These are phyloP conservation scores for Aspergillus funiculosus DNA, from an alignment of 495 filamentous ascomycete genomes.

Conservation along the genomic window DNA sequence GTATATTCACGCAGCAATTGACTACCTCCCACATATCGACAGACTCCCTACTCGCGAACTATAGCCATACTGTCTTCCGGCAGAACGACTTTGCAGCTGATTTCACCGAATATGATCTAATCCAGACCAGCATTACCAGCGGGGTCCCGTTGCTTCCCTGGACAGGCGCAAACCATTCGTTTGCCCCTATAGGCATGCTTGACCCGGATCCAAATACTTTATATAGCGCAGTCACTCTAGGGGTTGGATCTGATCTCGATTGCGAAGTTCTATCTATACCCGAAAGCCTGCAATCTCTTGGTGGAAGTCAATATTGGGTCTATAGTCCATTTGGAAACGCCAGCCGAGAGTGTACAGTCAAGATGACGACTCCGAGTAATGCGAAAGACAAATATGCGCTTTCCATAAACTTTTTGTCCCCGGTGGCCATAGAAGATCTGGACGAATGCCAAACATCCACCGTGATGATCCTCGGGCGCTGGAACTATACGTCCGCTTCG, in stretches of 20 bases:
- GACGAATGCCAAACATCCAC: conserved; percentile 34
- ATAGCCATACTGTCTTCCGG: conserved; percentile 31
- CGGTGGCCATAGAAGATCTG: conserved; percentile 18
- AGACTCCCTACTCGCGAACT: conserved; percentile 25
- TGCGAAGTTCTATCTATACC: conserved; percentile 22
- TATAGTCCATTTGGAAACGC: conserved; percentile 26
- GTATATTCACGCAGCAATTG: conserved; percentile 35
- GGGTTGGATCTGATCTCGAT: conserved; percentile 29
- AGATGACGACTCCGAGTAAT: conserved; percentile 24
- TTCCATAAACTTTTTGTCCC: conserved; percentile 37
- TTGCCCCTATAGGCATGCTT: conserved; percentile 28
- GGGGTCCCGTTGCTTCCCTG: conserved; percentile 35
- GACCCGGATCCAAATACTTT: conserved; percentile 22
- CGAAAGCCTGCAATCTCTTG: conserved; percentile 14
- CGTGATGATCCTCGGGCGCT: conserved; percentile 36
- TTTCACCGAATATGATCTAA: conserved; percentile 39
- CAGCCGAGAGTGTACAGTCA: conserved; percentile 25
- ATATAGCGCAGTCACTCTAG: conserved; percentile 31
- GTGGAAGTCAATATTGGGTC: conserved; percentile 24
- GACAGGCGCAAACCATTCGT: conserved; percentile 34
- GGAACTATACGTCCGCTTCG: conserved; percentile 30
- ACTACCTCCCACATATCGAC: conserved; percentile 27
- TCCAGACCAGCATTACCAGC: conserved; percentile 38
- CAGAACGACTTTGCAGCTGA: conserved; percentile 35
- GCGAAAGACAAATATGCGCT: conserved; percentile 26